These are phyloP conservation scores for Cydonia oblonga DNA, from an alignment of 331 rosid genomes.

Conservation along the genomic window DNA sequence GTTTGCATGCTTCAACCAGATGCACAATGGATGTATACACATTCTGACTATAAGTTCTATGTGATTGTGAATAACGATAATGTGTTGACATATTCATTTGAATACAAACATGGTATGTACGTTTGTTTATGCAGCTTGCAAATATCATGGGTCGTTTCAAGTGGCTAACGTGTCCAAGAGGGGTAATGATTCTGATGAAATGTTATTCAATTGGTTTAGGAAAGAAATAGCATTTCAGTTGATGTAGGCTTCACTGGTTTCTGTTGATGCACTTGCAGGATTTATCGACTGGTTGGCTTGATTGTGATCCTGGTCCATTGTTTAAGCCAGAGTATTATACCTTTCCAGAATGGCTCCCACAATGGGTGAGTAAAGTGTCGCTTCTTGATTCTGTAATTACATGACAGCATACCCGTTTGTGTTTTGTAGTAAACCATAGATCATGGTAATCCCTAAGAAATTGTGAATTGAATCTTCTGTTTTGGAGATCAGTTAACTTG, in stretches of 20 bases:
- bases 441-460: neutral
- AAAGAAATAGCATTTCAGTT: slow-evolving; percentile 8
- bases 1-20: neutral
- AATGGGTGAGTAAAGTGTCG: slow-evolving; percentile 47
- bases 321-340: slow-evolving; percentile 57
- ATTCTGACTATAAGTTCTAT: neutral
- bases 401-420: neutral
- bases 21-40: neutral
- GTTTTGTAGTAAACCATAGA: neutral
- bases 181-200: slow-evolving; percentile 44
- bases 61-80: neutral
- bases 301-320: slow-evolving; percentile 87
- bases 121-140: slow-evolving; percentile 73
- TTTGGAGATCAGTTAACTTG: neutral
- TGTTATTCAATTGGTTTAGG: slow-evolving; percentile 1
- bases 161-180: slow-evolving; percentile 96
- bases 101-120: slow-evolving; percentile 7
- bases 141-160: slow-evolving; percentile 73
- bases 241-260: slow-evolving; percentile 7
- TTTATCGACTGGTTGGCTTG: slow-evolving; percentile 85
- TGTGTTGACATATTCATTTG: neutral
- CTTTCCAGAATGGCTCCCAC: slow-evolving; percentile 60
- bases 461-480: neutral
- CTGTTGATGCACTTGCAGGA: slow-evolving; percentile 51
- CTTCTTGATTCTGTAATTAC: neutral